Evolutionary conservation across 2,329 filamentous ascomycete species (phyloP), one percentile per base, ranked within the genome.

Genomic region (Fonsecaea pugnacius): DNA sequence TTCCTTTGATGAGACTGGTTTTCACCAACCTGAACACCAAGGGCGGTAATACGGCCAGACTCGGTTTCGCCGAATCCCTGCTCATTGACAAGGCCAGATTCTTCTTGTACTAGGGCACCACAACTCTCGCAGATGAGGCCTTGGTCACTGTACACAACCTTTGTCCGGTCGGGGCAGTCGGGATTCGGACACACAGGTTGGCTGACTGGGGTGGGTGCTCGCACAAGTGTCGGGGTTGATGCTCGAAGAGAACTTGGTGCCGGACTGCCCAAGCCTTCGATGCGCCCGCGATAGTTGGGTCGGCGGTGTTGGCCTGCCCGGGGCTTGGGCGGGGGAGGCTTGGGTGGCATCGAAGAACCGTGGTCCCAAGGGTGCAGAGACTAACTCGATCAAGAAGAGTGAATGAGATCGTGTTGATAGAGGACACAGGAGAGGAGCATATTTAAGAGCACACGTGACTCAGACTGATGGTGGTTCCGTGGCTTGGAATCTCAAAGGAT

Each of bases 11-110:
- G 88, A 27, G 91, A 91, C 74, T 97, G 92, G 75, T 93, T 91
- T 64, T 92, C 91, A 60, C 88, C 89, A 66, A 99, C 87, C 74
- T 89, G 96, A 67, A 89, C 93, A 75, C 95, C 95, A 76, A 97
- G 92, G 18, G 97, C 92, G 57, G 96, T 86, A 58, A 94, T 93
- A 55, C 91, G 92, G 72, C 95, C 95, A 36, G 87, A 88, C 0
- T 91, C 87, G 32, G 87, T 90, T 80, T 99, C 94, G 69, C 92
- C 92, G 73, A 98, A 99, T 24, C 89, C 89, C 67, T 98, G 87
- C 76, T 99, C 95, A 55, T 92, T 87, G 64, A 97, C 93, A 67
- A 98, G 96, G 73, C 96, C 92, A 74, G 87, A 89, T n/a, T 70
- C 66, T 74, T 96, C 90, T 71, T 91, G 89, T 62, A 94, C 86